These are phyloP conservation scores for Diplodia intermedia DNA, from an alignment of 2,329 filamentous ascomycete species.

Conservation along the genomic window DNA sequence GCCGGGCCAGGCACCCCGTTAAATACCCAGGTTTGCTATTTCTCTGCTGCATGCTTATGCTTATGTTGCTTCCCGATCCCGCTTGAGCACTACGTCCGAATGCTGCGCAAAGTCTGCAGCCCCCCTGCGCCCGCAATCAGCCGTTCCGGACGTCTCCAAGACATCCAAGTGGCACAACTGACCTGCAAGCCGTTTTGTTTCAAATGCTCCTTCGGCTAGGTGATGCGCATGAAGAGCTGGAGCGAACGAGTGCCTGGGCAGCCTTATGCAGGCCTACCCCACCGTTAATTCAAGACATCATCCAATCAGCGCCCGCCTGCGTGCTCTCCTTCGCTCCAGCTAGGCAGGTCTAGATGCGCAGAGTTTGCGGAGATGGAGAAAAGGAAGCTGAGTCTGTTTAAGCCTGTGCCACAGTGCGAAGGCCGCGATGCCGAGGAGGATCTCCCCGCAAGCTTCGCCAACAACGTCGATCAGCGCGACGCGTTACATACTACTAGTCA, in stretches of 20 bases:
- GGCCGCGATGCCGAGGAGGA: not conserved
- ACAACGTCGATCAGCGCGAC: conserved; percentile 2
- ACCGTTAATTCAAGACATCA: not conserved
- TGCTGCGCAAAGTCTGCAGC: not conserved
- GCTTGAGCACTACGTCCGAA: not conserved
- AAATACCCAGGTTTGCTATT: conserved; percentile 3
- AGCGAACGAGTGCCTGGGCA: conserved; percentile 3
- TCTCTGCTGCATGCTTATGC: not conserved
- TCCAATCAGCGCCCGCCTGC: not conserved
- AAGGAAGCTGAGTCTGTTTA: not conserved
- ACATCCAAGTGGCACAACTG: conserved; percentile 4
- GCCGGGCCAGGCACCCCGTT: not conserved
- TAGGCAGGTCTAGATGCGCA: not conserved
- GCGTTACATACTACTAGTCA: not conserved
- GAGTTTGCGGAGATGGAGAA: conserved; percentile 2
- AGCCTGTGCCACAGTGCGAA: not conserved
- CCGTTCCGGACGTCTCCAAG: not conserved
- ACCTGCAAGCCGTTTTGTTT: conserved; percentile 25
- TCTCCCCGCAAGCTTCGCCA: conserved; percentile 7
- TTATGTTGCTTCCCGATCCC: not conserved
- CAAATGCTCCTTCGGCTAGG: conserved; percentile 9
- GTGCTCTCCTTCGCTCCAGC: not conserved
- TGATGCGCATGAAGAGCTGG: conserved; percentile 3
- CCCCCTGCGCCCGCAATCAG: not conserved
- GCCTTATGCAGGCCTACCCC: conserved; percentile 2